Conservation (phyloP, 2,329 filamentous ascomycete genomes). For the Xylaria sp. region DNA sequence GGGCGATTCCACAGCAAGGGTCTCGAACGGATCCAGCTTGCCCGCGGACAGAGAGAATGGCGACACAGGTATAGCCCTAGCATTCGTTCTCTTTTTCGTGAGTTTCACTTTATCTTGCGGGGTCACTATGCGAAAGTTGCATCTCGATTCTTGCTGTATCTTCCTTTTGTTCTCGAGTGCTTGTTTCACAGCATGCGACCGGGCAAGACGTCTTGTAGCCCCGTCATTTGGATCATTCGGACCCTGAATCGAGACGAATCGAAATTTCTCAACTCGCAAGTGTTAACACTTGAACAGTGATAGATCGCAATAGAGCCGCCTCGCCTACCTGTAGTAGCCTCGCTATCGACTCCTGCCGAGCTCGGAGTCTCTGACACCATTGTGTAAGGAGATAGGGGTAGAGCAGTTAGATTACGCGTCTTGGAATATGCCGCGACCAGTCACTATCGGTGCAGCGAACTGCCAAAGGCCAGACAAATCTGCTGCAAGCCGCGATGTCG, state of each 20-base stretch:
- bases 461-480: neutral
- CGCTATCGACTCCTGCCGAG: neutral
- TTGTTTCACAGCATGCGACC: constrained; percentile 49
- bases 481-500: neutral
- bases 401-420: neutral
- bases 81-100: neutral
- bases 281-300: constrained; percentile 29
- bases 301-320: neutral
- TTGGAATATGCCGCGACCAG: neutral
- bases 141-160: constrained; percentile 42
- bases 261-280: constrained; percentile 21
- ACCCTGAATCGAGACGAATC: constrained; percentile 35
- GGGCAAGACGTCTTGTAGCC: constrained; percentile 42
- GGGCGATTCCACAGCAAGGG: constrained; percentile 41
- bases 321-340: constrained; percentile 14
- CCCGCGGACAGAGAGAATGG: constrained; percentile 19
- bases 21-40: constrained; percentile 41
- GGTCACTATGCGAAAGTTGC: constrained; percentile 44
- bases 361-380: constrained; percentile 9
- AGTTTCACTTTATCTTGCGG: constrained; percentile 23
- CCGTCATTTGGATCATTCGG: constrained; percentile 39
- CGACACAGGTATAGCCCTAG: neutral
- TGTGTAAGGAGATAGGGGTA: neutral
- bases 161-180: constrained; percentile 48
- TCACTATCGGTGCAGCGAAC: neutral